These are phyloP conservation scores for Paramecium tetraurelia DNA, from an alignment of 73 alveolate genomes.

Conservation along the genomic window DNA sequence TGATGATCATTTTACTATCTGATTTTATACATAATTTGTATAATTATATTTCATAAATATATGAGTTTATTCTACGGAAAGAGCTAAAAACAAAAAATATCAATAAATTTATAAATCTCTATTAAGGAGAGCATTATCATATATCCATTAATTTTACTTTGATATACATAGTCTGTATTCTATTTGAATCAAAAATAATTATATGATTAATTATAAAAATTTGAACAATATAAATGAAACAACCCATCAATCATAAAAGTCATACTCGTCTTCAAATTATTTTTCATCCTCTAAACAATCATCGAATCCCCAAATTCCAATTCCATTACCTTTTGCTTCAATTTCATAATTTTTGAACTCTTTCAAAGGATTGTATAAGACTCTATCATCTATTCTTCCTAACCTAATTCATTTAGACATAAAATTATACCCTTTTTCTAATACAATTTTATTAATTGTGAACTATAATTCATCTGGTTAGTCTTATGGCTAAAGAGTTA, in stretches of 20 bases:
- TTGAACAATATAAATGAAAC: background rate
- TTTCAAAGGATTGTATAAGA: conserved; percentile 25
- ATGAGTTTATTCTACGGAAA: background rate
- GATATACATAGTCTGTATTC: too few species aligned
- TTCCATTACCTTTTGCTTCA: background rate
- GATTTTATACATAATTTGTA: background rate
- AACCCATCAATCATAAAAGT: background rate
- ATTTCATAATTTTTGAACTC: background rate
- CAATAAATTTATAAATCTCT: too few species aligned
- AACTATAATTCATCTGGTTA: background rate
- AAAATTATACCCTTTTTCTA: conserved; percentile 4
- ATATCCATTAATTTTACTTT: too few species aligned
- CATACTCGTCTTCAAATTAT: background rate
- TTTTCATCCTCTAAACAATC: conserved; percentile 12
- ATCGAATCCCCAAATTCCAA: conserved; percentile 24
- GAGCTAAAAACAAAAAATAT: background rate
- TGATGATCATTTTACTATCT: background rate
- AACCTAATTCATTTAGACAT: background rate
- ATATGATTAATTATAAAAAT: background rate
- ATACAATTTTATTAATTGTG: background rate
- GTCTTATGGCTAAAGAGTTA: background rate
- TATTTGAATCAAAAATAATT: background rate
- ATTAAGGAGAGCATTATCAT: too few species aligned
- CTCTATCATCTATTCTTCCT: conserved; percentile 17
- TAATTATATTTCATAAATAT: background rate